Base-by-base conservation (phyloP, 2,329 filamentous ascomycete species). In the Botrytis squamosa region DNA sequence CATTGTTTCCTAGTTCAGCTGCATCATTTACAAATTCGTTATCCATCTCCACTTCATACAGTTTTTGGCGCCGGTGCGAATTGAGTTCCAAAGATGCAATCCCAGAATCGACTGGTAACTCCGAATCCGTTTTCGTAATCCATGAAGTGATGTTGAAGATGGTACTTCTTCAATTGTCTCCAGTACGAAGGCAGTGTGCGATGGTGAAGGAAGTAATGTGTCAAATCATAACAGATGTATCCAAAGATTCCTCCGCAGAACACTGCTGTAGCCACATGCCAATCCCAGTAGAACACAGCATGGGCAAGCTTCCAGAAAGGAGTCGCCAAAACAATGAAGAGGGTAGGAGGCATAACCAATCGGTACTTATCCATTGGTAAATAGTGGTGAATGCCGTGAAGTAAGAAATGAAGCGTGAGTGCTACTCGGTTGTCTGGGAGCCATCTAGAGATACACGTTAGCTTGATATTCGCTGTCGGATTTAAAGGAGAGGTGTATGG, bases 331-430 rank as follows among this genome's bases (percentile, higher is more conserved):
- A 89, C 87, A 38, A 95, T 76, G 81, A 99, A 98, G 5, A 99
- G 86, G 0, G 93, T 89, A 0, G 96, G 96, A 1, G 96, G 96
- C 96, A 99, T 98, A 77, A 99, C 96, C 16, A 99, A 91, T 75
- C 96, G 91, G 80, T 97, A 95, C 81, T 92, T 95, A 85, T 99
- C 96, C 96, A 99, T 98, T n/a, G 96, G 96, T 7, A 99, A 88
- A 83, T 98, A 99, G 84, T 99, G 96, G 81, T 99, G 96, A 76
- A 99, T 93, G 76, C 96, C 96, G 80, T 99, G 96, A 40, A 99
- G 92, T 59, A 98, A 85, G 84, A 99, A 99, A 82, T 99, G 96
- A 33, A 92, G 79, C 0, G 94, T 97, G 74, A 99, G 86, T 76
- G 89, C 92, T n/a, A 93, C 91, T 72, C 94, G 89, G 82, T 98